Conservation (phyloP, 306 rosid genomes). For the Trifolium pratense region DNA sequence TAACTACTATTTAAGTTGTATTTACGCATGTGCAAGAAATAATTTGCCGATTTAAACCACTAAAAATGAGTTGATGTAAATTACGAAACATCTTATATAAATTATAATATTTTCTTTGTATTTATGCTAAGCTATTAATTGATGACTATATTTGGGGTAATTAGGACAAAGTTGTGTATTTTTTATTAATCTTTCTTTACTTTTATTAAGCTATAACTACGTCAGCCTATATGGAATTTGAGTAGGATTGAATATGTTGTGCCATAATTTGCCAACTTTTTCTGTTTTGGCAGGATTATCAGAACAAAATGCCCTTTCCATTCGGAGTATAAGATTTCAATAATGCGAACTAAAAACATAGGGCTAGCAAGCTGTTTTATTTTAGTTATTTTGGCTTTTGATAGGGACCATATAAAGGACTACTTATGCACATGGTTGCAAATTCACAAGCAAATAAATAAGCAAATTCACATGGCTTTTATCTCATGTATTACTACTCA, state of each 20-base stretch:
- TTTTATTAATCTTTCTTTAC: too few relatives aligned
- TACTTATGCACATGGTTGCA: constrained; percentile 15
- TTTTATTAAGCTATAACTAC: constrained; percentile 30
- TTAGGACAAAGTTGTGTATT: neutral
- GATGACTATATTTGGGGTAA: constrained; percentile 16
- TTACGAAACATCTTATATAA: neutral
- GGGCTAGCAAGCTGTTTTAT: constrained; percentile 1
- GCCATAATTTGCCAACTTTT: neutral
- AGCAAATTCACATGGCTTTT: too few relatives aligned
- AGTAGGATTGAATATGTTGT: constrained; percentile 18
- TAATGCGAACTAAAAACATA: constrained; percentile 28
- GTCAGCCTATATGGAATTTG: constrained; percentile 38
- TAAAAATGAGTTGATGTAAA: neutral
- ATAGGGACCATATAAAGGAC: constrained; percentile 32
- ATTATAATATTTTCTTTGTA: constrained; percentile 5
- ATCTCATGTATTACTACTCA: too few relatives aligned
- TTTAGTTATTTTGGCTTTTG: constrained; percentile 12
- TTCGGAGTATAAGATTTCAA: constrained; percentile 32
- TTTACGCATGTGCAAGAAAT: too few relatives aligned
- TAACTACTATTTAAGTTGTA: too few relatives aligned
- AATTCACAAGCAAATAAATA: constrained; percentile 6
- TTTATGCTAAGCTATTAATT: constrained; percentile 25
- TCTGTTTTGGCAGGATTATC: constrained; percentile 30
- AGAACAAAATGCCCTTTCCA: constrained; percentile 21
- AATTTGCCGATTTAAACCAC: neutral